These are phyloP conservation scores for Aschersonia sp. DNA, from an alignment of 2,329 filamentous ascomycete species.

Conservation along the genomic window DNA sequence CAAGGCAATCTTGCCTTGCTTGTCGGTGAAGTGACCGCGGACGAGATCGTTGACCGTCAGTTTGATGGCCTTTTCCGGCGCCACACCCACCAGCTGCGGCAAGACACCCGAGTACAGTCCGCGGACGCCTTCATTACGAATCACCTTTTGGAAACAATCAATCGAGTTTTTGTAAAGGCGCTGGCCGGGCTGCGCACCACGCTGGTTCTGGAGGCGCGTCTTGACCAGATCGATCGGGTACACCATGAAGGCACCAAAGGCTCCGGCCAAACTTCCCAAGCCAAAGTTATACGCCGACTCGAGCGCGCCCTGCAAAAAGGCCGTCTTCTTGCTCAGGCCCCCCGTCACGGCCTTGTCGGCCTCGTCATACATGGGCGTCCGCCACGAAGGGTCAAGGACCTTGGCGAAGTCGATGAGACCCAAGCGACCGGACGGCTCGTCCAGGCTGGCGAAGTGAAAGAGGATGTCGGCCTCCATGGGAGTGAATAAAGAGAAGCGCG, in stretches of 20 bases:
- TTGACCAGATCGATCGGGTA: slow-evolving; percentile 98
- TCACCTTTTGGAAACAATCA: slow-evolving; percentile 86
- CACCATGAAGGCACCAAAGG: slow-evolving; percentile 98
- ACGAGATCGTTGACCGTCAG: slow-evolving; percentile 95
- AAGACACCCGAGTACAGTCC: slow-evolving; percentile 91
- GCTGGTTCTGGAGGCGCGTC: slow-evolving; percentile 96
- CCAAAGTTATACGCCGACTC: slow-evolving; percentile 80
- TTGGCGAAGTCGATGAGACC: slow-evolving; percentile 79
- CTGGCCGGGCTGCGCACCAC: slow-evolving; percentile 67
- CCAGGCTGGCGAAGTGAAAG: slow-evolving; percentile 93
- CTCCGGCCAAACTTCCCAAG: slow-evolving; percentile 79
- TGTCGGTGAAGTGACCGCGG: slow-evolving; percentile 59
- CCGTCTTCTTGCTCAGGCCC: slow-evolving; percentile 13
- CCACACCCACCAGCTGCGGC: slow-evolving; percentile 90
- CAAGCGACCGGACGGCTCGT: slow-evolving; percentile 76
- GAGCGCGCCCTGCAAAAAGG: slow-evolving; percentile 42
- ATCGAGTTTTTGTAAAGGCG: slow-evolving; percentile 92
- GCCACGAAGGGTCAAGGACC: slow-evolving; percentile 89
- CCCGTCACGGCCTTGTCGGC: slow-evolving; percentile 26
- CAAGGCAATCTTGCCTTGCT: slow-evolving; percentile 59
- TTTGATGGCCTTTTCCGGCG: slow-evolving; percentile 99
- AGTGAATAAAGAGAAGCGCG: slow-evolving; percentile 89
- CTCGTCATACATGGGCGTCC: slow-evolving; percentile 38
- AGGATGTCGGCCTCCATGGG: slow-evolving; percentile 98
- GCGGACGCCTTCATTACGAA: slow-evolving; percentile 78